A percentile compares a stretch with the other conserved stretches of the same genome.
phyloP scores from a whole-genome alignment of 441 rosid species.

The Melastoma candidum region DNA sequence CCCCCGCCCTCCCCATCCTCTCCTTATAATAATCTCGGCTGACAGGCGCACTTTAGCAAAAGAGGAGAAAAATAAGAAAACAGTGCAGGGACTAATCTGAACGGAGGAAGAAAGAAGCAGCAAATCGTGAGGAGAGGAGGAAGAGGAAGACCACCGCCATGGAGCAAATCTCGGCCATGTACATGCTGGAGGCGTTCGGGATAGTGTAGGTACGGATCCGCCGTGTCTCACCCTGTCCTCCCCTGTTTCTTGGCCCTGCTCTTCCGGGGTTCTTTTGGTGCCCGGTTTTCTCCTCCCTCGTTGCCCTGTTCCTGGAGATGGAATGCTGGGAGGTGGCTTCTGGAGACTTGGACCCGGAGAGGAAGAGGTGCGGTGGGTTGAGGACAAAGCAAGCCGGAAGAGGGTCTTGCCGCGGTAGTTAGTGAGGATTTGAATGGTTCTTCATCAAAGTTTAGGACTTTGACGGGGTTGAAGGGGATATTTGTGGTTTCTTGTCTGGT shows the following conservation, averaged over 20 bases:
- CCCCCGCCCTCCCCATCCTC: no score
- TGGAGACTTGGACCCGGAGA: slow-evolving; percentile 84
- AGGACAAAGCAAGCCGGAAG: slow-evolving; percentile 95
- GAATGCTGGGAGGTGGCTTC: slow-evolving; percentile 48
- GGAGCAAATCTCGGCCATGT: slow-evolving; percentile 57
- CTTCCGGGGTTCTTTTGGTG: not conserved
- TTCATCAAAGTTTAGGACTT: no score
- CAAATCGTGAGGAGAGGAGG: not conserved
- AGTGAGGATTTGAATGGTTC: slow-evolving; percentile 17
- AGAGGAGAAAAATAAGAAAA: not conserved
- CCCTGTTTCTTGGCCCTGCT: no score
- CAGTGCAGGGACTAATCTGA: not conserved
- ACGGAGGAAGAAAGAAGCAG: no score
- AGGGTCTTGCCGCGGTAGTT: slow-evolving; percentile 99
- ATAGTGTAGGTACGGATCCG: slow-evolving; percentile 31
- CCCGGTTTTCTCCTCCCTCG: not conserved
- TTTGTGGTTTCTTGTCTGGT: not conserved
- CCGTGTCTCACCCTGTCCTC: no score
- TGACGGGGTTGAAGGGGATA: no score
- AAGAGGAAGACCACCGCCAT: slow-evolving; percentile 14
- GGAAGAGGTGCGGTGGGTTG: slow-evolving; percentile 87
- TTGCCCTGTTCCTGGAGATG: slow-evolving; percentile 23
- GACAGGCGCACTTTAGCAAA: no score
- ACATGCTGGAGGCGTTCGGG: slow-evolving; percentile 69
- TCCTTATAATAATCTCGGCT: no score